Base-by-base conservation (phyloP, 2,329 filamentous ascomycete genomes). In the Fusarium mangiferae region DNA sequence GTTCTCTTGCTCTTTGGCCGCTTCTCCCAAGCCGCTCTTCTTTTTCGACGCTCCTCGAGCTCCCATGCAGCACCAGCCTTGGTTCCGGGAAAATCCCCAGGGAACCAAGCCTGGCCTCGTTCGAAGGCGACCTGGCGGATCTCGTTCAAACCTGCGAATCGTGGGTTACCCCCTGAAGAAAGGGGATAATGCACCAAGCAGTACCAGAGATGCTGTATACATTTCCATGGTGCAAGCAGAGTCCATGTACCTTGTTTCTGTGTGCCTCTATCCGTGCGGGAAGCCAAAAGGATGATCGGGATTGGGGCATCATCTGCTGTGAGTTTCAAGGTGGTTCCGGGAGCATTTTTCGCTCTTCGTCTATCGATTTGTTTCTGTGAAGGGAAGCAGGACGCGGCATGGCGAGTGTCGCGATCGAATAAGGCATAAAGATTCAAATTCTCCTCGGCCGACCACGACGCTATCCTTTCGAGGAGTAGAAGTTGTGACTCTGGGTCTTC, bases 161-260 rank as follows among this genome's bases (percentile, higher is more conserved):
- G 88, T 4, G 94, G 93, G 68, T 94, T 97, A 0, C 92, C 92
- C 13, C 95, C 95, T 2, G 91, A 93, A 0, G 91, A 93, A 2
- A 97, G 86, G 0, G 94, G 94, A 68, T 92, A 94, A 79, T 94
- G 94, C 83, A 97, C 92, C 20, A 98, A 83, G 52, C 90, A 91
- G 77, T 96, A 92, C 96, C 96, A 99, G 38, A 98, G 86, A 0
- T 94, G 90, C 41, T 90, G 86, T 41, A 98, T 92, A 77, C 94
- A 98, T 79, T 94, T 95, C 94, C 96, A 98, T 0, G 96, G 96
- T 7, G 96, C 87, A 30, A 98, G 86, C 3, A 98, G 81, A 1
- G 92, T 96, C 94, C 95, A 98, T 0, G 87, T 91, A 1, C 92
- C 92, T 54, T 92, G 90, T 3, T 86, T 84, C 52, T 87, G 88